phyloP scores from a whole-genome alignment of 148 eudicot genomes.

The Fallopia convolvulus region DNA sequence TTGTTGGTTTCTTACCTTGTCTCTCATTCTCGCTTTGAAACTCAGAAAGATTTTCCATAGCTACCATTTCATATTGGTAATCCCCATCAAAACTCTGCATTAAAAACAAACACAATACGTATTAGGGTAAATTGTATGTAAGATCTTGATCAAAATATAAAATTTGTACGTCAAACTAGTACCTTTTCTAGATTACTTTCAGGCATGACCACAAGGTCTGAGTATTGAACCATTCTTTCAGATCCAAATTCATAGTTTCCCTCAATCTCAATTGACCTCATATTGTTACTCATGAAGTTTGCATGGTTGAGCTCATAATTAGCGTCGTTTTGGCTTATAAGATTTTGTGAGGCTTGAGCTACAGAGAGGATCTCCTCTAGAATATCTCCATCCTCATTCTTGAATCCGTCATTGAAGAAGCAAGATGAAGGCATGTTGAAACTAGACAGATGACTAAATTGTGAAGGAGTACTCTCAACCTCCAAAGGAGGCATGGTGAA shows the following conservation, averaged over 20 bases:
- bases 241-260: conserved; percentile 10
- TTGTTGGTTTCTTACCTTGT: background rate
- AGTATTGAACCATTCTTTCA: conserved; percentile 49
- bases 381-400: background rate
- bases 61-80: background rate
- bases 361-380: conserved; percentile 57
- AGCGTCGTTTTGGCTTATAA: conserved; percentile 22
- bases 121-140: background rate
- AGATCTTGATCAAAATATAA: background rate
- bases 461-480: conserved; percentile 29
- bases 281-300: conserved; percentile 1
- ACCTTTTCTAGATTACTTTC: conserved; percentile 48
- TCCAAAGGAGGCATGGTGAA: conserved; percentile 72
- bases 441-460: background rate
- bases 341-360: conserved; percentile 57
- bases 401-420: background rate
- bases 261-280: conserved; percentile 14
- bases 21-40: conserved; percentile 7
- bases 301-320: background rate
- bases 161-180: background rate
- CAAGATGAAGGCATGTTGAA: background rate
- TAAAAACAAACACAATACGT: background rate
- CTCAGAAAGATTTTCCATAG: background rate
- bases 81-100: background rate
- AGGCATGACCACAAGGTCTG: conserved; percentile 66